phyloP scores from a whole-genome alignment of 345 rosid genomes.

The Heritiera fomes region DNA sequence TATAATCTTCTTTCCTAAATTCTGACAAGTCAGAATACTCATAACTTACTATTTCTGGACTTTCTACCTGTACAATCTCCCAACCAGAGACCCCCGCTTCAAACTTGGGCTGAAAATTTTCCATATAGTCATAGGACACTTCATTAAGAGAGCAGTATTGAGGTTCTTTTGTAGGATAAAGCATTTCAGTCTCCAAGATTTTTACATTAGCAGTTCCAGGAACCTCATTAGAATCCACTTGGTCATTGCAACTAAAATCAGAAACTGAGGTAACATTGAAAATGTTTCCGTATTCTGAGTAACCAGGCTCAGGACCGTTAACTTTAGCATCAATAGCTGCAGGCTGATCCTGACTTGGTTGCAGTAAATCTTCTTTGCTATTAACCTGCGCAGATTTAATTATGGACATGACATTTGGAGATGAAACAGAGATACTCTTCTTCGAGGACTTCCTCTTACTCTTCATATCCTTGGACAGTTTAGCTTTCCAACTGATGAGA shows the following conservation, averaged over 20 bases:
- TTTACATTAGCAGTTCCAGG: constrained; percentile 21
- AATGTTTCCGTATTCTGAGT: constrained; percentile 35
- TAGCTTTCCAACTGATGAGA: constrained; percentile 50
- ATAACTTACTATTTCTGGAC: constrained; percentile 25
- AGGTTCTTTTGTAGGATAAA: constrained; percentile 26
- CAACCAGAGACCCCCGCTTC: constrained; percentile 28
- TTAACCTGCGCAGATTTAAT: constrained; percentile 24
- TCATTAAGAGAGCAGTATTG: constrained; percentile 30
- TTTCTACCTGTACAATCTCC: constrained; percentile 31
- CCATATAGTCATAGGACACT: constrained; percentile 22
- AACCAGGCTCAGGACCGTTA: constrained; percentile 41
- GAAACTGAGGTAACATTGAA: constrained; percentile 22
- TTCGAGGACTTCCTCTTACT: constrained; percentile 34
- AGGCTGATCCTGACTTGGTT: constrained; percentile 21
- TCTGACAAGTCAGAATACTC: constrained; percentile 23
- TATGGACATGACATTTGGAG: constrained; percentile 17
- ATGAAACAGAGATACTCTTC: constrained; percentile 27
- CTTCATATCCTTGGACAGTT: constrained; percentile 42
- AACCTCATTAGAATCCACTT: constrained; percentile 28
- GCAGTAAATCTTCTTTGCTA: constrained; percentile 19
- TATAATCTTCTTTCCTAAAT: constrained; percentile 16
- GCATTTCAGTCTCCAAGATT: constrained; percentile 17
- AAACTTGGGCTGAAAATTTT: constrained; percentile 14
- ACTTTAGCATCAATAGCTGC: constrained; percentile 35
- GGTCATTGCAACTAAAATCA: constrained; percentile 23